These are phyloP conservation scores for Cinnamomum micranthum DNA, from an alignment of 164 flowering plant species.

Conservation along the genomic window DNA sequence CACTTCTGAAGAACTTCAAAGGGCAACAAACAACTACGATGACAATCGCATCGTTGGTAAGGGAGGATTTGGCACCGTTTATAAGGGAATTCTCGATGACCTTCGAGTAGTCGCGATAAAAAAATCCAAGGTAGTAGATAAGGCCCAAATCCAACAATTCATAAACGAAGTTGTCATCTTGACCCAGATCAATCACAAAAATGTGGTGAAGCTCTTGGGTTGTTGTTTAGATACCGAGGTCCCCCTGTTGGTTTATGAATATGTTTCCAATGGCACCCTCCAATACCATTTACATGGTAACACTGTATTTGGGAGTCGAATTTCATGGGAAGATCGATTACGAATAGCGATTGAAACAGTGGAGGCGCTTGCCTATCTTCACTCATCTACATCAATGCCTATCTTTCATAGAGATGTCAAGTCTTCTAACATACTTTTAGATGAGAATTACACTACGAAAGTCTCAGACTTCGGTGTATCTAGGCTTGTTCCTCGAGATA, in stretches of 20 bases:
- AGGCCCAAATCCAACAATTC: conserved; percentile 22
- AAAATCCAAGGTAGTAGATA: conserved; percentile 20
- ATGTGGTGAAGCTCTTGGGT: conserved; percentile 26
- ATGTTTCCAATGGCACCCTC: conserved; percentile 22
- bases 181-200: conserved; percentile 21
- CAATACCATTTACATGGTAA: conserved; percentile 12
- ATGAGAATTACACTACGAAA: conserved; percentile 26
- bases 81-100: conserved; percentile 15
- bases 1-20: conserved; percentile 11
- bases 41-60: conserved; percentile 8
- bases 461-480: conserved; percentile 39
- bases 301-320: neutral
- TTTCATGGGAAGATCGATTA: conserved; percentile 26
- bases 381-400: conserved; percentile 30
- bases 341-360: conserved; percentile 26
- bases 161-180: conserved; percentile 22
- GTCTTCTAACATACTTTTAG: conserved; percentile 34
- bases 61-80: conserved; percentile 19
- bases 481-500: conserved; percentile 24
- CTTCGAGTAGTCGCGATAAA: conserved; percentile 16
- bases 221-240: conserved; percentile 27
- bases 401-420: conserved; percentile 35
- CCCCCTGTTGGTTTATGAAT: conserved; percentile 26
- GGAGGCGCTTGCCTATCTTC: conserved; percentile 28
- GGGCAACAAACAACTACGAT: conserved; percentile 14